phyloP scores from a whole-genome alignment of 2,329 filamentous ascomycete species.

The Emericellopsis cladophorae region DNA sequence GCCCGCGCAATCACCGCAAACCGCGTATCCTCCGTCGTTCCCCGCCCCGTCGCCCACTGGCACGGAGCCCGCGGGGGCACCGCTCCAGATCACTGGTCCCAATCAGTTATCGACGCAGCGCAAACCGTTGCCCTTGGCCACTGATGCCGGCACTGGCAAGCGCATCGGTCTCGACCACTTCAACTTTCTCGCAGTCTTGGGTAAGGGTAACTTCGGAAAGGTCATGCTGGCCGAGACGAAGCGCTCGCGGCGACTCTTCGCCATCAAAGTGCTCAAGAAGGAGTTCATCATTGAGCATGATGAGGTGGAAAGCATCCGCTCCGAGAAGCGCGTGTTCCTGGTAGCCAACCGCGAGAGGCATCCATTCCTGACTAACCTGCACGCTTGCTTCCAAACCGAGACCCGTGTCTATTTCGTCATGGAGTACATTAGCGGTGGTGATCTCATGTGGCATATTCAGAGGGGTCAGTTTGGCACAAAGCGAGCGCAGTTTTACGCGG shows the following conservation, averaged over 20 bases:
- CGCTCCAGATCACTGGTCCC: slow-evolving; percentile 15
- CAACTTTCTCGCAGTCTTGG: slow-evolving; percentile 95
- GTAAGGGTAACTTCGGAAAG: slow-evolving; percentile 99
- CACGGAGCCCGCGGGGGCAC: slow-evolving; percentile 8
- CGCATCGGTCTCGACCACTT: slow-evolving; percentile 96
- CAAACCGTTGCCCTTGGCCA: slow-evolving; percentile 59
- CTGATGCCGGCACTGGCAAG: slow-evolving; percentile 59
- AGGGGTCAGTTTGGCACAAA: slow-evolving; percentile 92
- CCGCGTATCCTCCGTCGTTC: slow-evolving; percentile 11
- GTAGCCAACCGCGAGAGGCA: slow-evolving; percentile 95
- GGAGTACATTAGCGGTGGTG: slow-evolving; percentile 98
- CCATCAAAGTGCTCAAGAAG: slow-evolving; percentile 98
- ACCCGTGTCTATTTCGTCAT: slow-evolving; percentile 98
- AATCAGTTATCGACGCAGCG: slow-evolving; percentile 17
- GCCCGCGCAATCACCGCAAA: slow-evolving; percentile 21
- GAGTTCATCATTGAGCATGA: slow-evolving; percentile 99
- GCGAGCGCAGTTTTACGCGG: slow-evolving; percentile 96
- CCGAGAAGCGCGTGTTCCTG: slow-evolving; percentile 93
- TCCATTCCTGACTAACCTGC: slow-evolving; percentile 86
- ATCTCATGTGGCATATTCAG: slow-evolving; percentile 98
- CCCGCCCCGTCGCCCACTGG: slow-evolving; percentile 11
- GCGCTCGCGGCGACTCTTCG: slow-evolving; percentile 79
- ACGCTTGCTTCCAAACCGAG: slow-evolving; percentile 98
- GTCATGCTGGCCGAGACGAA: slow-evolving; percentile 99
- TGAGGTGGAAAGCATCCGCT: slow-evolving; percentile 94